Evolutionary conservation across 2,329 filamentous ascomycete species (phyloP).

Genomic region (Colletotrichum costaricense): DNA sequence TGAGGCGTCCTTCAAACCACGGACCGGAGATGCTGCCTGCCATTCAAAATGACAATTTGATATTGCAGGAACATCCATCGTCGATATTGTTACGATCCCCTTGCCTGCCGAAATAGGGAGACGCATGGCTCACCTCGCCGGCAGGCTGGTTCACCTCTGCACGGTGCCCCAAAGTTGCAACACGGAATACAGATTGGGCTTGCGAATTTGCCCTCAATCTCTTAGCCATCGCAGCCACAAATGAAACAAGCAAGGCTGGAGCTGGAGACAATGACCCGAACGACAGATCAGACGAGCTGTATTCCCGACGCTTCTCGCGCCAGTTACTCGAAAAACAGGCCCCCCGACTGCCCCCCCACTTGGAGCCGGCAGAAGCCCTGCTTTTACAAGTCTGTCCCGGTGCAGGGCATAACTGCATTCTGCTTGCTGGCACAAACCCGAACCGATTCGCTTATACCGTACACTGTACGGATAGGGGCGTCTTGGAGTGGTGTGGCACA

Average conservation of each 20-base stretch:
- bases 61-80: conserved; percentile 28
- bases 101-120: conserved; percentile 33
- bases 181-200: background rate
- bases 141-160: background rate
- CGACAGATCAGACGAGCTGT: conserved; percentile 30
- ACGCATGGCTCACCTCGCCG: conserved; percentile 25
- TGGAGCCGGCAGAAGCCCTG: conserved; percentile 24
- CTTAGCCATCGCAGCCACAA: conserved; percentile 8
- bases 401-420: background rate
- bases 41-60: conserved; percentile 3
- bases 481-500: background rate
- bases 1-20: conserved; percentile 33
- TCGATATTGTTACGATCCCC: conserved; percentile 12
- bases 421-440: background rate
- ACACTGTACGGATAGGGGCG: background rate
- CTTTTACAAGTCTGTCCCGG: background rate
- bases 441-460: background rate
- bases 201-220: background rate
- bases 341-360: conserved; percentile 11
- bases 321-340: conserved; percentile 20
- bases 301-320: conserved; percentile 34
- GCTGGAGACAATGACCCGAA: conserved; percentile 17
- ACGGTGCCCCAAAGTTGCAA: background rate
- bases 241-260: conserved; percentile 35
- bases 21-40: conserved; percentile 8